Percentiles rank a stretch among this genome's conserved stretches.
These are phyloP conservation scores for Monosporascus sp. DNA, from an alignment of 2,329 filamentous ascomycete species.

Conservation along the genomic window DNA sequence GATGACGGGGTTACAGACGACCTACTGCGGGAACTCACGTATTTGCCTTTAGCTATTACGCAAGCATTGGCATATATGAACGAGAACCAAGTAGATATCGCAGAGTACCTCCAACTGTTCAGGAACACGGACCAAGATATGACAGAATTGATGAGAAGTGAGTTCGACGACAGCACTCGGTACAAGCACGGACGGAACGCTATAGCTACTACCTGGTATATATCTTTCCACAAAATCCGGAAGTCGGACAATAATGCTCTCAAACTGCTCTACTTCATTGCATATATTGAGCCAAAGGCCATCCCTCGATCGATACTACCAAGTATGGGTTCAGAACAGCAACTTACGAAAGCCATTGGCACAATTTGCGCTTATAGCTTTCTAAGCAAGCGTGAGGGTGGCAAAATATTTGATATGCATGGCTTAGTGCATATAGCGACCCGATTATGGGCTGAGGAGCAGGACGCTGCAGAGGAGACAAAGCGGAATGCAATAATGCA, in stretches of 20 bases:
- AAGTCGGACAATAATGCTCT: conserved; percentile 22
- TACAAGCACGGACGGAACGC: conserved; percentile 27
- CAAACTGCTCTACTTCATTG: conserved; percentile 30
- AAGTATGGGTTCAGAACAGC: conserved; percentile 2
- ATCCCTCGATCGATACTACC: conserved; percentile 31
- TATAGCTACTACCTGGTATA: conserved; percentile 31
- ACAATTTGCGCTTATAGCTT: conserved; percentile 29
- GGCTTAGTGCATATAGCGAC: conserved; percentile 30
- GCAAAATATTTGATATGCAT: conserved; percentile 30
- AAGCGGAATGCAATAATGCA: neutral
- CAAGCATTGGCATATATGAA: conserved; percentile 38
- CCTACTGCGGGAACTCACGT: conserved; percentile 28
- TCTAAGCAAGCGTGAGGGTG: conserved; percentile 17
- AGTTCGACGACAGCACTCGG: conserved; percentile 27
- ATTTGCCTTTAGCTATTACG: conserved; percentile 36
- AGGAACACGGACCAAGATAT: conserved; percentile 22
- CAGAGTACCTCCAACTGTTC: conserved; percentile 29
- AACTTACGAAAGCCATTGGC: conserved; percentile 23
- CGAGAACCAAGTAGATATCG: conserved; percentile 14
- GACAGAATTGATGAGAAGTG: conserved; percentile 25
- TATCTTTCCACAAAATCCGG: conserved; percentile 19
- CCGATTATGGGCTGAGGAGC: conserved; percentile 21
- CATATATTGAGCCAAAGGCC: conserved; percentile 30
- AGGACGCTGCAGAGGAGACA: conserved; percentile 2
- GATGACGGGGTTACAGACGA: conserved; percentile 8